A percentile compares a stretch with the other conserved stretches of the same genome.
Evolutionary conservation across 106 monocot genomes (phyloP).

Genomic region (Dendrobium huoshanense): DNA sequence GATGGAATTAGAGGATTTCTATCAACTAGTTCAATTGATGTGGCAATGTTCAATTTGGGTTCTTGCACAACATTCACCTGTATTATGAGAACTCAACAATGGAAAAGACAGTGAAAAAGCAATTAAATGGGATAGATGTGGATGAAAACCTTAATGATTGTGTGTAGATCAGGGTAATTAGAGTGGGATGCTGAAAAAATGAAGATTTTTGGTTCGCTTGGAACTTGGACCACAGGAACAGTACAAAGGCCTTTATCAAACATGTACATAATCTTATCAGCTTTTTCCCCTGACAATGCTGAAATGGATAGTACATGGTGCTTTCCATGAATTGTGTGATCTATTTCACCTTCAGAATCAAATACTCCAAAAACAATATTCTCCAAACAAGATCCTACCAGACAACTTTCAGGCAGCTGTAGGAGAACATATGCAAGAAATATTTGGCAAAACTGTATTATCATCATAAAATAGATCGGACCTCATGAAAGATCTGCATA

Average conservation of each 20-base stretch:
- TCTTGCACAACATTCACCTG: conserved; percentile 18
- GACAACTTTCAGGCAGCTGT: conserved; percentile 17
- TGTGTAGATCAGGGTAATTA: conserved; percentile 13
- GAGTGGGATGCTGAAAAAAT: conserved; percentile 15
- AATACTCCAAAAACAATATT: conserved; percentile 25
- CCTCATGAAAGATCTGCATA: background rate
- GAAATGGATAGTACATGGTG: conserved; percentile 21
- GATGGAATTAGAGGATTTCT: background rate
- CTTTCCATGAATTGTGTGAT: conserved; percentile 21
- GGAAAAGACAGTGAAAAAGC: background rate
- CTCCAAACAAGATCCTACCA: conserved; percentile 10
- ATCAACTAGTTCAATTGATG: background rate
- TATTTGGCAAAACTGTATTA: background rate
- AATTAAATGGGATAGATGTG: background rate
- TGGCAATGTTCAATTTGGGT: conserved; percentile 14
- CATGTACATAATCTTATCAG: conserved; percentile 20
- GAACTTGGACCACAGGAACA: conserved; percentile 20
- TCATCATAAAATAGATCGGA: background rate
- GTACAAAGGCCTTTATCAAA: conserved; percentile 21
- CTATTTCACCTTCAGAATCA: conserved; percentile 27
- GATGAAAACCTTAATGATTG: conserved; percentile 15
- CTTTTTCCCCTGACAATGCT: conserved; percentile 3
- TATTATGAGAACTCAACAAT: background rate
- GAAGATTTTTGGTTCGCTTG: conserved; percentile 8
- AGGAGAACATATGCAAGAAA: background rate